Evolutionary conservation across 2,329 filamentous ascomycete genomes (phyloP).

Genomic region (Stachybotrys chlorohalonatus): DNA sequence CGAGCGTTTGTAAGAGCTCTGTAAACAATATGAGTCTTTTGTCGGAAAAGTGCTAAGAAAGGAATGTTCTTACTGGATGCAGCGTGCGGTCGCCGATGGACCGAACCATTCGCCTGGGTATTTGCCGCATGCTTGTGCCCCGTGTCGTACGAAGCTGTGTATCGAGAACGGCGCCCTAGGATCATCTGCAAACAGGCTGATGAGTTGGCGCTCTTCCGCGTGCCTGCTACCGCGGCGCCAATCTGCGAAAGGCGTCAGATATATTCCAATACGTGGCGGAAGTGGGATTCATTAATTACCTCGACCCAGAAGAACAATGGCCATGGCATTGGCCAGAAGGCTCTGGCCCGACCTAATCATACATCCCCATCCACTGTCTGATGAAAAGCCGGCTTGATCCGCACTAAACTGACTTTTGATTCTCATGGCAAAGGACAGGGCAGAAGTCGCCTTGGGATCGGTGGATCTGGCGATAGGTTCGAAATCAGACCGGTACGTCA

Average conservation of each 20-base stretch:
- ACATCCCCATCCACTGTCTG: conserved; percentile 94
- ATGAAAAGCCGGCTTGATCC: conserved; percentile 76
- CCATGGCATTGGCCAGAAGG: conserved; percentile 77
- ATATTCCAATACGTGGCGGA: neutral
- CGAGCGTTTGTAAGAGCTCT: conserved; percentile 68
- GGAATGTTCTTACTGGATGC: conserved; percentile 67
- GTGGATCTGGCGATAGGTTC: conserved; percentile 69
- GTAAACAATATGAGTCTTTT: neutral
- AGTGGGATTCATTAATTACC: conserved; percentile 37
- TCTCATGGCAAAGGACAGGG: conserved; percentile 76
- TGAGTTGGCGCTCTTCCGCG: conserved; percentile 57
- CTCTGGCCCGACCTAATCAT: conserved; percentile 98
- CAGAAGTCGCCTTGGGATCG: conserved; percentile 59
- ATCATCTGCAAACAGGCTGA: conserved; percentile 82
- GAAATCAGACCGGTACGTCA: conserved; percentile 91
- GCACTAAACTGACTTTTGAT: conserved; percentile 67
- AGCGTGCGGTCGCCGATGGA: conserved; percentile 88
- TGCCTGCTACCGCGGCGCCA: conserved; percentile 60
- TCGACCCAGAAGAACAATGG: conserved; percentile 66
- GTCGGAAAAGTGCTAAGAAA: neutral
- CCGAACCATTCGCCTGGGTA: conserved; percentile 98
- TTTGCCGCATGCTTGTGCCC: conserved; percentile 80
- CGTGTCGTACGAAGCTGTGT: conserved; percentile 86
- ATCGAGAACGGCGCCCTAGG: conserved; percentile 84
- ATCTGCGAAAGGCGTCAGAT: conserved; percentile 29